phyloP scores from a whole-genome alignment of 148 eudicot genomes.

The Salicornia ramosissima region DNA sequence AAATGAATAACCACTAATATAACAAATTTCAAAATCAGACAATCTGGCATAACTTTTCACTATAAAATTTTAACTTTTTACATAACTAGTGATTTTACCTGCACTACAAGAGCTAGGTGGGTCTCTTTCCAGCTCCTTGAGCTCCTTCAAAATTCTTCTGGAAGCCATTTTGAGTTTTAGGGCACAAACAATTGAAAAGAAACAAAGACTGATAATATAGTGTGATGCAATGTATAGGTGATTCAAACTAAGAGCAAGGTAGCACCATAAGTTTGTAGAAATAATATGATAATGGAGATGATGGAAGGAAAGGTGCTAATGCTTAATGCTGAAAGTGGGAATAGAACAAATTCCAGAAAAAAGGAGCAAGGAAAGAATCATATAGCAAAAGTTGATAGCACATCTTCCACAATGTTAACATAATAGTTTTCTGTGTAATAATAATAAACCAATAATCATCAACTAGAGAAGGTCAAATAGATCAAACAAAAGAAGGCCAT shows the following conservation, averaged over 20 bases:
- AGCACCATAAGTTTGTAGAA: conserved; percentile 9
- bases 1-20: no score
- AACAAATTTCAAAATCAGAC: no score
- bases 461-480: background rate
- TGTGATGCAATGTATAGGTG: background rate
- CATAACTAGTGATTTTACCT: conserved; percentile 27
- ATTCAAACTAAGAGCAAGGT: background rate
- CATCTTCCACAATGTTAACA: background rate
- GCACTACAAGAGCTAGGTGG: conserved; percentile 81
- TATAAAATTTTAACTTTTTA: no score
- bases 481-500: background rate
- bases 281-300: background rate
- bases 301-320: conserved; percentile 14
- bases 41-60: no score
- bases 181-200: background rate
- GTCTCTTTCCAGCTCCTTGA: conserved; percentile 69
- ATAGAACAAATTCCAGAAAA: conserved; percentile 36
- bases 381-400: conserved; percentile 13
- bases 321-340: conserved; percentile 25
- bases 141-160: conserved; percentile 60
- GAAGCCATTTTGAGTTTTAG: conserved; percentile 45
- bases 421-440: background rate
- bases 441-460: background rate
- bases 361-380: conserved; percentile 35
- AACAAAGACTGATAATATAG: background rate